A percentile compares a stretch with the other conserved stretches of the same genome.
phyloP scores from a whole-genome alignment of 164 flowering plant genomes.

The Aristolochia fimbriata region DNA sequence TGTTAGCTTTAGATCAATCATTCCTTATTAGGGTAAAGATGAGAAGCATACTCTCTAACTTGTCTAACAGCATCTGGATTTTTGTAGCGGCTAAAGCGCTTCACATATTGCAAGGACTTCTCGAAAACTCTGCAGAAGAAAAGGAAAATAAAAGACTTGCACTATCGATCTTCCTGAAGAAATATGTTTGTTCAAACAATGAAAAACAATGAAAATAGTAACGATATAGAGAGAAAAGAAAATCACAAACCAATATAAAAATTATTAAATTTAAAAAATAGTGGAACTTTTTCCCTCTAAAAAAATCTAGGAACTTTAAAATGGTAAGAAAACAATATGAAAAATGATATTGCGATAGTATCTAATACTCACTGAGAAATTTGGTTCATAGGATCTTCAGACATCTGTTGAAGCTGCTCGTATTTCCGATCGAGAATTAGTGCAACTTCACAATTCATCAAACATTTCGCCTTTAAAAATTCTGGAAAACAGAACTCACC shows the following conservation, averaged over 20 bases:
- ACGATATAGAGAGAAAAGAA: not conserved
- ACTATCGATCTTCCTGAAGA: not conserved
- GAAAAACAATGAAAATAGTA: not conserved
- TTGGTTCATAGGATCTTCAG: slow-evolving; percentile 86
- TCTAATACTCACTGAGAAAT: slow-evolving; percentile 75
- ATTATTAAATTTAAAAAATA: not conserved
- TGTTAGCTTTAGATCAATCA: not conserved
- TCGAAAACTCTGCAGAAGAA: slow-evolving; percentile 71
- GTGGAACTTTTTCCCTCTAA: too few species aligned
- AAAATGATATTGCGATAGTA: not conserved
- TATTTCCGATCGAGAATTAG: slow-evolving; percentile 82
- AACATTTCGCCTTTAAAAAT: slow-evolving; percentile 92
- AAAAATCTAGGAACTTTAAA: not conserved
- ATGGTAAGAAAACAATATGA: not conserved
- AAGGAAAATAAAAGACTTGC: not conserved
- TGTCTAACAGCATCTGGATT: slow-evolving; percentile 96
- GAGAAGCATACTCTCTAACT: slow-evolving; percentile 92
- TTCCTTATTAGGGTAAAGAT: not conserved
- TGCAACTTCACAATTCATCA: slow-evolving; percentile 97
- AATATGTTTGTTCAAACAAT: not conserved
- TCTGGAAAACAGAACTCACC: slow-evolving; percentile 29
- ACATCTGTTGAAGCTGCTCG: slow-evolving; percentile 86
- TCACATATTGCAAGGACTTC: slow-evolving; percentile 95
- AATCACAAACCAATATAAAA: not conserved
- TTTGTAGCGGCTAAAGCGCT: slow-evolving; percentile 96